These are phyloP conservation scores for Asclepias syriaca DNA, from an alignment of 257 asterid species.

Conservation along the genomic window DNA sequence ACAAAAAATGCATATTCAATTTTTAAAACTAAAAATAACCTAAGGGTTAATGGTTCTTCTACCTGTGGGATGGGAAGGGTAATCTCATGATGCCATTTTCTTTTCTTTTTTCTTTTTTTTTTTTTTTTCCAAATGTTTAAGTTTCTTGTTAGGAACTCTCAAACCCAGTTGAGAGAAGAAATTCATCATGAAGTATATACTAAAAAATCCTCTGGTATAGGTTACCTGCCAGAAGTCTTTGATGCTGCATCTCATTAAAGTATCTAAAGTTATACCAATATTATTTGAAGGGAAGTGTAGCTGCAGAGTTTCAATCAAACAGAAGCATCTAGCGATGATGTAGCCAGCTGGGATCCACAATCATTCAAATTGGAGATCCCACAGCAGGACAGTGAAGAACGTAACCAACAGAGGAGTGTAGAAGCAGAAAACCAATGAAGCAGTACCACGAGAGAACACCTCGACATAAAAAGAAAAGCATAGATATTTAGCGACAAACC, in stretches of 20 bases:
- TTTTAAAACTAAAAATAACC: not conserved
- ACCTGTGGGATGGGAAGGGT: not conserved
- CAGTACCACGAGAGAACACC: conserved; percentile 88
- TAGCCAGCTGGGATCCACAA: conserved; percentile 85
- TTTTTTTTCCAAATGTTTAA: not conserved
- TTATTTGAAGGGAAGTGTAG: conserved; percentile 50
- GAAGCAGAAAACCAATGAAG: conserved; percentile 91
- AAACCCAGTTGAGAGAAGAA: conserved; percentile 4
- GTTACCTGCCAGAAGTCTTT: conserved; percentile 61
- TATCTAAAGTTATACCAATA: conserved; percentile 51
- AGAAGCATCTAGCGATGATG: conserved; percentile 81
- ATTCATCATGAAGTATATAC: not conserved
- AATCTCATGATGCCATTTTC: not conserved
- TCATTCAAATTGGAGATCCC: conserved; percentile 86
- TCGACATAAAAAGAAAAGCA: conserved; percentile 82
- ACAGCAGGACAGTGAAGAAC: conserved; percentile 67
- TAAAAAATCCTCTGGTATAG: conserved; percentile 27
- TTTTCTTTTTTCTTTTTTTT: not conserved
- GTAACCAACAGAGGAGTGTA: conserved; percentile 71
- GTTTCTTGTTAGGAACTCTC: conserved; percentile 1
- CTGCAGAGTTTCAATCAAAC: conserved; percentile 62
- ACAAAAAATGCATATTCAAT: not conserved
- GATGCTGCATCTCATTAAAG: conserved; percentile 50
- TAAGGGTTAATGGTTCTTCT: not conserved
- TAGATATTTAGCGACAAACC: conserved; percentile 43